These are phyloP conservation scores for Cucurbita moschata DNA, from an alignment of 306 rosid genomes.

Conservation along the genomic window DNA sequence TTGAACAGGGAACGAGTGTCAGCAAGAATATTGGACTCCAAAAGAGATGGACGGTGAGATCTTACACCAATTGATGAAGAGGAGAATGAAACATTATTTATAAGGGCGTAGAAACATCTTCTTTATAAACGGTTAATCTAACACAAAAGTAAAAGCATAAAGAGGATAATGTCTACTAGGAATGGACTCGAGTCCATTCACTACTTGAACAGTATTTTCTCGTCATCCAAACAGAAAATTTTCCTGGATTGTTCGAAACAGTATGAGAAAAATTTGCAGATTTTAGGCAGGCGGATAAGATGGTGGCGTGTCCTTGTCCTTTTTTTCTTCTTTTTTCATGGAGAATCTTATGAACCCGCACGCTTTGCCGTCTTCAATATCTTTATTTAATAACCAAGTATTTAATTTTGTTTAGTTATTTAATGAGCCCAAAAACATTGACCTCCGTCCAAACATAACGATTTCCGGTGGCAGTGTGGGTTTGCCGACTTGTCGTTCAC, in stretches of 20 bases:
- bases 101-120: too few relatives aligned
- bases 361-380: conserved; percentile 24
- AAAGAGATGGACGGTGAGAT: too few relatives aligned
- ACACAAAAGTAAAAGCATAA: too few relatives aligned
- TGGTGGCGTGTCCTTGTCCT: conserved; percentile 32
- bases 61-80: too few relatives aligned
- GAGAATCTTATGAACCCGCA: conserved; percentile 34
- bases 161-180: too few relatives aligned
- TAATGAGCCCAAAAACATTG: conserved; percentile 33
- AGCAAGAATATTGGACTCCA: too few relatives aligned
- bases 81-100: too few relatives aligned
- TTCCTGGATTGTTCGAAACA: neutral
- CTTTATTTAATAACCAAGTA: neutral
- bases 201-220: conserved; percentile 8
- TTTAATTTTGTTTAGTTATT: neutral
- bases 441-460: conserved; percentile 36
- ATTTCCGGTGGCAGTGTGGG: conserved; percentile 22
- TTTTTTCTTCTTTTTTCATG: conserved; percentile 9
- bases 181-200: neutral
- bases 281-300: conserved; percentile 13
- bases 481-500: conserved; percentile 14
- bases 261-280: neutral
- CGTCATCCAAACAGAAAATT: conserved; percentile 16
- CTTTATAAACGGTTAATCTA: too few relatives aligned
- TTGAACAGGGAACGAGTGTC: too few relatives aligned